Base-by-base conservation (phyloP, 345 rosid species). In the Eutrema heterophyllum region DNA sequence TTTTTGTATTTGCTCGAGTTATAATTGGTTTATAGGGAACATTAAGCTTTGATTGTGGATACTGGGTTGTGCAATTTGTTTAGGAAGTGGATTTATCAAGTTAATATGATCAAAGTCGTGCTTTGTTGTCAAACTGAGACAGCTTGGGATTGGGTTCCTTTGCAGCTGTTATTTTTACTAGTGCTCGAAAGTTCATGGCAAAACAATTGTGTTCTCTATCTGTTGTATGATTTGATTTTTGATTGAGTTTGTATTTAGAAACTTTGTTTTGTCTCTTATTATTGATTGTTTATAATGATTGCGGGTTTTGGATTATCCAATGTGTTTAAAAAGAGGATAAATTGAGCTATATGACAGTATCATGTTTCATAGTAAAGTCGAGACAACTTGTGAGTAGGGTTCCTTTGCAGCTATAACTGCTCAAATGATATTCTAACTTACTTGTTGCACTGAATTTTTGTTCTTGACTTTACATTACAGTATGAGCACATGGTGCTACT, bases 401-500 rank as follows among this genome's bases (percentile, higher is more conserved):
- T 68, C 36, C 3, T 68, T 13, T 27, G 67, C 14, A 29, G 50
- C 11, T 63, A 15, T 15, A 36, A 29, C 51, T 33, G 4, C 45
- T 39, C 6, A 15, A 41, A 45, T 13, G 30, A n/a, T n/a, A n/a
- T 43, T 58, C 12, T 14, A 59, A 46, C 56, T 46, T 14, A 58
- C 45, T 62, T 4, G 51, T 40, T 39, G 58, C 4, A 14, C 27
- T 57, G 24, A 27, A 57, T 35, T 27, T 24, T 24, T n/a, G 44
- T 16, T 40, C 15, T 43, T 61, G 51, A 15, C 14, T n/a, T 18
- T 74, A 51, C 9, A 35, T 78, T 32, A 7, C 84, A 94, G 96
- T 95, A 87, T n/a, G 99, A 95, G 85, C 75, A 83, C 15, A 63
- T 83, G 93, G 87, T 88, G 13, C 51, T 95, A 64, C 71, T 89